Percentiles rank a stretch among this genome's conserved stretches.
Conservation (phyloP, 257 asterid genomes). For the Lantana camara region DNA sequence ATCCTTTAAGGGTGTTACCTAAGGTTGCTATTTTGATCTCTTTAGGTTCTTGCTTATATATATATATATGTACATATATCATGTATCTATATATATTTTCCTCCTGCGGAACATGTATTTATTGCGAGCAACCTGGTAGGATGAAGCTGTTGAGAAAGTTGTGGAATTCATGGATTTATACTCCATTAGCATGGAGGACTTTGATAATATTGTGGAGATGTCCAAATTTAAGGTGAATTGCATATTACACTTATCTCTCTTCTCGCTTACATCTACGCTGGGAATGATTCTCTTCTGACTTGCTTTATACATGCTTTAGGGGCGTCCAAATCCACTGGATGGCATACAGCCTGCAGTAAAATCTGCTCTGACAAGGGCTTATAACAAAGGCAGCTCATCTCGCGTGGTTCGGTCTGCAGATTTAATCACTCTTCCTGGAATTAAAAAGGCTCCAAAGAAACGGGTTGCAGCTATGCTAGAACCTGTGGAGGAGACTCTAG, state of each 20-base stretch:
- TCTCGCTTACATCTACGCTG: background rate
- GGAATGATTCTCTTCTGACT: slow-evolving; percentile 22
- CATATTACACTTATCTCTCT: background rate
- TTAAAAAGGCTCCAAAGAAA: slow-evolving; percentile 85
- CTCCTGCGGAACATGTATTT: slow-evolving; percentile 13
- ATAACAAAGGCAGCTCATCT: slow-evolving; percentile 89
- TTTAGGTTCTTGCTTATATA: background rate
- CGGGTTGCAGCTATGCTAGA: slow-evolving; percentile 95
- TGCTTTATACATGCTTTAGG: slow-evolving; percentile 48
- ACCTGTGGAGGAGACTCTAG: slow-evolving; percentile 63
- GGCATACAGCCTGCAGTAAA: slow-evolving; percentile 89
- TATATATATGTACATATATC: background rate
- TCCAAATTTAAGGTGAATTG: slow-evolving; percentile 77
- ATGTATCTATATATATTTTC: background rate
- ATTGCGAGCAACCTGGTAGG: slow-evolving; percentile 49
- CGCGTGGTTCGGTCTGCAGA: slow-evolving; percentile 85
- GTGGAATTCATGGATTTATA: slow-evolving; percentile 88
- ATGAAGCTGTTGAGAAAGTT: slow-evolving; percentile 87
- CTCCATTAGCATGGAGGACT: slow-evolving; percentile 89
- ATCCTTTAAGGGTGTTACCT: slow-evolving; percentile 64
- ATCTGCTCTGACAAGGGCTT: slow-evolving; percentile 87
- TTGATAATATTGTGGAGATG: slow-evolving; percentile 76
- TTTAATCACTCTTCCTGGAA: slow-evolving; percentile 82
- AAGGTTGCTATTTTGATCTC: slow-evolving; percentile 53
- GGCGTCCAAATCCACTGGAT: slow-evolving; percentile 76